Percentiles rank a stretch among this genome's conserved stretches.
Evolutionary conservation across 1,284 basidiomycete species (phyloP).

Genomic region (Cryptococcus sp.): DNA sequence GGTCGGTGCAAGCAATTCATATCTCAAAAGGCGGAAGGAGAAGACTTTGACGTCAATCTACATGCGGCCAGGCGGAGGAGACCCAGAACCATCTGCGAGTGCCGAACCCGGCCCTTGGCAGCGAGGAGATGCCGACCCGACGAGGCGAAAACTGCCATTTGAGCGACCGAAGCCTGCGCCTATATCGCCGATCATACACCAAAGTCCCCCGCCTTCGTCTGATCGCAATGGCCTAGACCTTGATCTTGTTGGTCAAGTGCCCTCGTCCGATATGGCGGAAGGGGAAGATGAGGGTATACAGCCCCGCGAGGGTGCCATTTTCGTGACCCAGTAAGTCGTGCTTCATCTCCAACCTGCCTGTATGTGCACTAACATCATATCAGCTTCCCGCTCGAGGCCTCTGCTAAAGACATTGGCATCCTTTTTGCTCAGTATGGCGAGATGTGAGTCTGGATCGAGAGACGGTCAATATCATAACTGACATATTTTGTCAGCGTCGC

Average conservation of each 20-base stretch:
- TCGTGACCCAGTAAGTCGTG: conserved; percentile 43
- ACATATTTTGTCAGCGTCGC: conserved; percentile 37
- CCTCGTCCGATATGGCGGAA: conserved; percentile 7
- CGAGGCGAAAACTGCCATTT: conserved; percentile 36
- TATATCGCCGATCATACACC: not conserved
- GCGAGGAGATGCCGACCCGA: conserved; percentile 48
- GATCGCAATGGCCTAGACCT: conserved; percentile 14
- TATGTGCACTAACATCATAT: conserved; percentile 8
- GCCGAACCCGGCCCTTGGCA: conserved; percentile 46
- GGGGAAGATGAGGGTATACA: conserved; percentile 23
- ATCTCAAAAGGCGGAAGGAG: conserved; percentile 43
- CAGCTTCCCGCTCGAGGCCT: conserved; percentile 46
- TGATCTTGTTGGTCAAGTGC: conserved; percentile 7
- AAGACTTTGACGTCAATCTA: conserved; percentile 38
- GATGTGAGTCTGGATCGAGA: conserved; percentile 35
- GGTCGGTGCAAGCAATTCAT: conserved; percentile 48
- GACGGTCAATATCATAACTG: not conserved
- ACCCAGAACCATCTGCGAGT: conserved; percentile 38
- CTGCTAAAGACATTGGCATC: conserved; percentile 50
- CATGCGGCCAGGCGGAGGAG: conserved; percentile 36
- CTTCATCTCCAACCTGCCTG: not conserved
- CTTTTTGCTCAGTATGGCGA: conserved; percentile 51
- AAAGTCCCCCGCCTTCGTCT: not conserved
- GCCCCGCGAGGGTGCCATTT: conserved; percentile 35
- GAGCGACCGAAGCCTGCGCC: conserved; percentile 31